Evolutionary conservation across 2,329 filamentous ascomycete genomes (phyloP), one percentile per base, ranked within the genome.

Genomic region (Ophiocordyceps camponoti-saundersi): DNA sequence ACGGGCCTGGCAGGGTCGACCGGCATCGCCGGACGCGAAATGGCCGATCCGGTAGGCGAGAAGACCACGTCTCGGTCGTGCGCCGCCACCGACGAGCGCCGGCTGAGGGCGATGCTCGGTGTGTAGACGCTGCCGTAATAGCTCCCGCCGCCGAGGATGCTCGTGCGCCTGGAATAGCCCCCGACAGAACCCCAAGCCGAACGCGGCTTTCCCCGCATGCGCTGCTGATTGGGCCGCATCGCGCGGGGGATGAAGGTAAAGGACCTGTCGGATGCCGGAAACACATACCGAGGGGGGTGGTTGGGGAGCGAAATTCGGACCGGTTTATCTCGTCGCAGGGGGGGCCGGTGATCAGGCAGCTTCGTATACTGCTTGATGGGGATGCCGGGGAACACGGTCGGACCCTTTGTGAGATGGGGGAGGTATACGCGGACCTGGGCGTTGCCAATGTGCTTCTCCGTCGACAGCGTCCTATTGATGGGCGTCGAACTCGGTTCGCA

Each of bases 161-260:
- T 94, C n/a, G 85, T 90, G 51, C 85, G 78, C 57, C 86, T 83
- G 8, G 83, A 87, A 54, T 74, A 80, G 12, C 76, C 75, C 6
- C 77, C 76, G 47, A 83, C 67, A 56, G 69, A 86, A 53, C 71
- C 81, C 64, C 84, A 75, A 16, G 79, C 78, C 48, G 85, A 83
- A 49, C 81, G 75, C 36, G 85, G 80, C 58, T 85, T 82, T 50
- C 82, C 84, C 44, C 62, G 59, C 48, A 59, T 57, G 47, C 93
- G 85, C 67, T 94, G 86, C 61, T 94, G 88, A 60, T 95, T 95
- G 15, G 92, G 92, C 54, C 92, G 79, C 68, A 95, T 75, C 12
- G 90, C 90, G 53, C 92, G 77, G 13, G 92, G 92, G 50, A 98
- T 98, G 65, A 98, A 98, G 56, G 95, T 94, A 63, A 98, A 98